Percentiles rank a stretch among this genome's conserved stretches.
Conservation (phyloP, 164 flowering plant species). For the Brasenia schreberi region DNA sequence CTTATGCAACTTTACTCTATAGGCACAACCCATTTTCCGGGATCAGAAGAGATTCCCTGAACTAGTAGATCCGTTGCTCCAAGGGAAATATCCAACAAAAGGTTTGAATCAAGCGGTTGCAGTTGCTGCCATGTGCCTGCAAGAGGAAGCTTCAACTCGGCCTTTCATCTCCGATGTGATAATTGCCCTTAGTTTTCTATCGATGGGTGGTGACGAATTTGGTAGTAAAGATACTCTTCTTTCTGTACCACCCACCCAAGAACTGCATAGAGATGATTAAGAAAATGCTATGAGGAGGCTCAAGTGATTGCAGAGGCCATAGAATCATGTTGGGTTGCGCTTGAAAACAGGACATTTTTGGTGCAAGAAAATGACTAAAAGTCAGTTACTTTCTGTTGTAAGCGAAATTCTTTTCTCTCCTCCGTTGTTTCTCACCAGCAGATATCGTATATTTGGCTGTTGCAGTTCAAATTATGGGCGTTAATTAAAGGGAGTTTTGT, state of each 20-base stretch:
- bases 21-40: slow-evolving; percentile 52
- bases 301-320: slow-evolving; percentile 30
- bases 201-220: slow-evolving; percentile 1
- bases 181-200: slow-evolving; percentile 38
- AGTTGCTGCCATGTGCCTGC: slow-evolving; percentile 60
- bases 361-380: background rate
- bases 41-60: slow-evolving; percentile 38
- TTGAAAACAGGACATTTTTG: slow-evolving; percentile 1
- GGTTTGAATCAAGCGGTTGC: slow-evolving; percentile 56
- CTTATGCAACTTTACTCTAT: slow-evolving; percentile 1
- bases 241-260: slow-evolving; percentile 6
- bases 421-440: background rate
- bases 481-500: background rate
- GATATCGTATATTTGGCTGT: background rate
- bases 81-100: slow-evolving; percentile 28
- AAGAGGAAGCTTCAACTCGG: slow-evolving; percentile 38
- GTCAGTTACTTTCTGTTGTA: background rate
- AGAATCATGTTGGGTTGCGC: slow-evolving; percentile 28
- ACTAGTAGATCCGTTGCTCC: slow-evolving; percentile 47
- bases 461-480: background rate
- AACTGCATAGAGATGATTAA: slow-evolving; percentile 5
- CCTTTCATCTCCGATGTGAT: slow-evolving; percentile 51
- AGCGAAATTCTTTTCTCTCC: background rate
- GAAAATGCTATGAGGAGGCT: slow-evolving; percentile 13
- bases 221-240: slow-evolving; percentile 4